Conservation (phyloP, 345 rosid species). For the Populus pruinosa region DNA sequence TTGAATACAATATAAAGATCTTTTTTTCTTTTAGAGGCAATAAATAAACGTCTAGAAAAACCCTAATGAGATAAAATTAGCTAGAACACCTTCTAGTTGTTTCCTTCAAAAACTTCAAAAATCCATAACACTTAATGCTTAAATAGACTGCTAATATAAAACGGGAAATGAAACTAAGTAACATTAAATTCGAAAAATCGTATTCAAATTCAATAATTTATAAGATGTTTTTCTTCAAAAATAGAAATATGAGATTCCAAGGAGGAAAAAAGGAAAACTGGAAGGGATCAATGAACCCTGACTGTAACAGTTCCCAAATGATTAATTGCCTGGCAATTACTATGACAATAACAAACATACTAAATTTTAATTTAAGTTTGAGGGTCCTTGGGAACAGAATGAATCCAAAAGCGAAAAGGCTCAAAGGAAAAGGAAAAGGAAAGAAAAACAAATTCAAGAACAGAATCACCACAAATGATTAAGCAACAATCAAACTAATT, state of each 20-base stretch:
- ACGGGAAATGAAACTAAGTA: not conserved
- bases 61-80: not conserved
- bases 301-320: not conserved
- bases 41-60: not conserved
- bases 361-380: not conserved
- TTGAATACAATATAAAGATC: not conserved
- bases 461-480: not conserved
- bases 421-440: not conserved
- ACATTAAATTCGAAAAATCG: not conserved
- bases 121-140: not conserved
- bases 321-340: not conserved
- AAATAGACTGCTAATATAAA: not conserved
- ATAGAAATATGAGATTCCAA: not conserved
- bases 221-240: not conserved
- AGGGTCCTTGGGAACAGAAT: not conserved
- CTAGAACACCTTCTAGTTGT: not conserved
- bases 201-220: not conserved
- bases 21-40: not conserved
- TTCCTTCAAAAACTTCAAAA: not conserved
- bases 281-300: not conserved
- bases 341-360: not conserved
- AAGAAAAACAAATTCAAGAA: not conserved
- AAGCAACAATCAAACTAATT: not conserved
- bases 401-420: not conserved
- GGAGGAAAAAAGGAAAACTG: not conserved